phyloP scores from a whole-genome alignment of 78 protist species.

The Dictyostelium firmibasis region DNA sequence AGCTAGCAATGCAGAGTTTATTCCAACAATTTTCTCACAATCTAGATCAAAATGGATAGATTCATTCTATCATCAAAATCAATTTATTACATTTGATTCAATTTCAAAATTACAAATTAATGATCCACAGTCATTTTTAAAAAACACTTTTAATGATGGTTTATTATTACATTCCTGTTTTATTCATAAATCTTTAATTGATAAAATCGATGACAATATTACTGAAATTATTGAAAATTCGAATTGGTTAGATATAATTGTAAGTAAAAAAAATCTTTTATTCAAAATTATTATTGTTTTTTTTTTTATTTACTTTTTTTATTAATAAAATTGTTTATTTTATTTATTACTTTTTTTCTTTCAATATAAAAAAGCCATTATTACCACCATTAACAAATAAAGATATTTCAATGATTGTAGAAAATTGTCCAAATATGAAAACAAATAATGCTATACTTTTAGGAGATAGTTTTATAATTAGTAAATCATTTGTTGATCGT shows the following conservation, averaged over 20 bases:
- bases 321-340: too few relatives aligned
- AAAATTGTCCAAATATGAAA: conserved; percentile 46
- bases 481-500: conserved; percentile 67
- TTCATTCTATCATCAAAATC: conserved; percentile 57
- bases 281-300: not conserved
- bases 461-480: conserved; percentile 34
- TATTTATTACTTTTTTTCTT: too few relatives aligned
- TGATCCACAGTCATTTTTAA: conserved; percentile 51
- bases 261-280: not conserved
- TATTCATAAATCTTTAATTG: conserved; percentile 8
- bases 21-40: conserved; percentile 46
- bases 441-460: conserved; percentile 33
- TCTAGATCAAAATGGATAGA: conserved; percentile 68
- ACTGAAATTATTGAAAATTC: conserved; percentile 27
- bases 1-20: conserved; percentile 21
- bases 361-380: conserved; percentile 35
- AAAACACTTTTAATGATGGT: conserved; percentile 54
- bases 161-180: conserved; percentile 25
- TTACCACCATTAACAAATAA: conserved; percentile 44
- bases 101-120: conserved; percentile 12
- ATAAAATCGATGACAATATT: conserved; percentile 33
- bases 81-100: conserved; percentile 27
- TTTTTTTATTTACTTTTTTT: too few relatives aligned
- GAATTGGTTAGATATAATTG: conserved; percentile 50
- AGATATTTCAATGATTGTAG: conserved; percentile 25